These are phyloP conservation scores for Chrysoporthe austroafricana DNA, from an alignment of 2,329 filamentous ascomycete species.

Conservation along the genomic window DNA sequence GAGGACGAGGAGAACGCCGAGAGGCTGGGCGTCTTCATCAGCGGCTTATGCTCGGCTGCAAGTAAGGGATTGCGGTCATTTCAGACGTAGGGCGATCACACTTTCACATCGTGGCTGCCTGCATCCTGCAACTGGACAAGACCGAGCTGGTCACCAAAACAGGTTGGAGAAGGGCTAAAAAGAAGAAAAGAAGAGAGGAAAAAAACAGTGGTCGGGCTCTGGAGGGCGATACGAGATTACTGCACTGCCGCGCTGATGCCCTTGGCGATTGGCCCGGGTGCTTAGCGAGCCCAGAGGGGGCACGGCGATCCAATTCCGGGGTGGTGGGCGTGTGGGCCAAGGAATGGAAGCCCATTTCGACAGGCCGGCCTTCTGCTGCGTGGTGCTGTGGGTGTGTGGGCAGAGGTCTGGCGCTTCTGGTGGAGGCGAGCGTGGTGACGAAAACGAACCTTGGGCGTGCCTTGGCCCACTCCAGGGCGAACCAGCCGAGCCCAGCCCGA, in stretches of 20 bases:
- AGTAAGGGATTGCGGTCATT: neutral
- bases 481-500: neutral
- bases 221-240: neutral
- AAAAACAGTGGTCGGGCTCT: neutral
- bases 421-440: neutral
- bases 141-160: neutral
- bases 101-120: neutral
- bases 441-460: neutral
- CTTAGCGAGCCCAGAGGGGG: neutral
- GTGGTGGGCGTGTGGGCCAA: neutral
- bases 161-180: neutral
- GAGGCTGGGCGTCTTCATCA: neutral
- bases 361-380: neutral
- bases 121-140: neutral
- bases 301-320: neutral
- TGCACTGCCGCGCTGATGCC: conserved; percentile 4
- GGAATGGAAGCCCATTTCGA: no score
- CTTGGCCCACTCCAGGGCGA: neutral
- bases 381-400: neutral
- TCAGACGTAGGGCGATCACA: neutral
- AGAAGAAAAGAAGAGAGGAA: neutral
- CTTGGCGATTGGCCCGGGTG: neutral
- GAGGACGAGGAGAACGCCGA: neutral
- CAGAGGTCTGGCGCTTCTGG: neutral
- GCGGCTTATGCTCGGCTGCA: neutral